Conservation (phyloP, 2,329 filamentous ascomycete genomes). For the Ramularia collo-cygni region DNA sequence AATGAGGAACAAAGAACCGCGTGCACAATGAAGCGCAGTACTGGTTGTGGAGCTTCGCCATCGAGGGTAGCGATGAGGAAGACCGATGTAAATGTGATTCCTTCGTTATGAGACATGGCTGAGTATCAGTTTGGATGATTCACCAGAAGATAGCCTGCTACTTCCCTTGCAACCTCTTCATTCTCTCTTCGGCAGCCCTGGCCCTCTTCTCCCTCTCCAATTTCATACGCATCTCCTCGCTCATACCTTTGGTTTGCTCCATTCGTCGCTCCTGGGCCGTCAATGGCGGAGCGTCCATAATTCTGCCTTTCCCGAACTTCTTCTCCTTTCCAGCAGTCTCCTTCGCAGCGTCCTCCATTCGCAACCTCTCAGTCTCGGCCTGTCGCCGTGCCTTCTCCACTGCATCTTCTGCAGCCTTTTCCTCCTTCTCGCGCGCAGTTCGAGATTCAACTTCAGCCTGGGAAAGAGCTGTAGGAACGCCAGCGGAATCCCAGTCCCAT, state of each 20-base stretch:
- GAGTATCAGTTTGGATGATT: too few species aligned
- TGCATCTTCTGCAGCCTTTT: conserved; percentile 61
- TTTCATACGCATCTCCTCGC: conserved; percentile 75
- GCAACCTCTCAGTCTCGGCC: conserved; percentile 66
- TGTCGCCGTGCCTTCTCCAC: conserved; percentile 55
- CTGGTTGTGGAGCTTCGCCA: too few species aligned
- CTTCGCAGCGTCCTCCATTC: conserved; percentile 57
- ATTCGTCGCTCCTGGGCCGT: conserved; percentile 74
- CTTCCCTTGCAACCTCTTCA: conserved; percentile 60
- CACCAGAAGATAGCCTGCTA: too few species aligned
- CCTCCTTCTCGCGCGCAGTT: conserved; percentile 61
- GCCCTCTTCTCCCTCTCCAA: conserved; percentile 85
- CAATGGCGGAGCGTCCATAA: conserved; percentile 53
- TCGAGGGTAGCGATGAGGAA: too few species aligned
- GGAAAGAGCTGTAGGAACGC: conserved; percentile 64
- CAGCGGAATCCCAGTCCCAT: conserved; percentile 73
- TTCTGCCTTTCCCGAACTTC: conserved; percentile 44
- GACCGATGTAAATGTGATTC: too few species aligned
- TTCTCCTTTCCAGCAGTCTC: conserved; percentile 44
- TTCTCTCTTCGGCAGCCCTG: conserved; percentile 81
- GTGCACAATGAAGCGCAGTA: too few species aligned
- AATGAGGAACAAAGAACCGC: too few species aligned
- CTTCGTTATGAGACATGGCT: too few species aligned
- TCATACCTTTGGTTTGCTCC: conserved; percentile 77
- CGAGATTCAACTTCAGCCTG: conserved; percentile 65